phyloP scores from a whole-genome alignment of 805 yeast species.

The Candida oleophila region DNA sequence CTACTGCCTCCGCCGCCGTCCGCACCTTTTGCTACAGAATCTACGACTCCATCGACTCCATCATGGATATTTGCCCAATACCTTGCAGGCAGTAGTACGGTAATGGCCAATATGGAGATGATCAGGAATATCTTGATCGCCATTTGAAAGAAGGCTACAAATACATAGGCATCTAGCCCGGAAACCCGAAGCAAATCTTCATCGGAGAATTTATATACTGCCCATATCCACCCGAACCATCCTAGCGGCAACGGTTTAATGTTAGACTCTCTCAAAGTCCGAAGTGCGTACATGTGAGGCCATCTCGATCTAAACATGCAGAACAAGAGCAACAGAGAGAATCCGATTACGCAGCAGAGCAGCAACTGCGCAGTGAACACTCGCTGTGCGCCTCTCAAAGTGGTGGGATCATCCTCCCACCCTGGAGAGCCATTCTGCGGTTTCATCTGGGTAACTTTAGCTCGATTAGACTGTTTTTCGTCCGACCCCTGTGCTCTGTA shows the following conservation, averaged over 20 bases:
- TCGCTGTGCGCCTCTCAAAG: slow-evolving; percentile 39
- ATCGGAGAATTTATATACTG: slow-evolving; percentile 64
- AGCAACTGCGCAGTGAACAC: slow-evolving; percentile 56
- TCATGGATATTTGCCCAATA: slow-evolving; percentile 5
- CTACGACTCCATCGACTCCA: not conserved
- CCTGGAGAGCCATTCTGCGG: not conserved
- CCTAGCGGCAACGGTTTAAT: slow-evolving; percentile 45
- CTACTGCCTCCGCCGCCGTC: slow-evolving; percentile 4
- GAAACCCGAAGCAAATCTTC: slow-evolving; percentile 79
- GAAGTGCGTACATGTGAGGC: slow-evolving; percentile 57
- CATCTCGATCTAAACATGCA: slow-evolving; percentile 52
- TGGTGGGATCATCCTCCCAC: slow-evolving; percentile 9
- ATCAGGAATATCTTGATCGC: slow-evolving; percentile 67
- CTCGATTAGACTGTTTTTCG: no score
- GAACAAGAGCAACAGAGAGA: slow-evolving; percentile 45
- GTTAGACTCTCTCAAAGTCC: slow-evolving; percentile 46
- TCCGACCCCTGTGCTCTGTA: no score
- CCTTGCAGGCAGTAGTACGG: slow-evolving; percentile 37
- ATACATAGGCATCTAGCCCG: slow-evolving; percentile 83
- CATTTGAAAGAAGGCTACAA: slow-evolving; percentile 51
- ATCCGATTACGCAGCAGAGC: slow-evolving; percentile 49
- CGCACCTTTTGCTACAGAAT: not conserved
- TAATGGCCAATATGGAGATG: slow-evolving; percentile 58
- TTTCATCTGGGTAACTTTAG: not conserved
- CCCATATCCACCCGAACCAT: slow-evolving; percentile 76